phyloP scores from a whole-genome alignment of 2,329 filamentous ascomycete genomes.

The Westerdykella sp. region DNA sequence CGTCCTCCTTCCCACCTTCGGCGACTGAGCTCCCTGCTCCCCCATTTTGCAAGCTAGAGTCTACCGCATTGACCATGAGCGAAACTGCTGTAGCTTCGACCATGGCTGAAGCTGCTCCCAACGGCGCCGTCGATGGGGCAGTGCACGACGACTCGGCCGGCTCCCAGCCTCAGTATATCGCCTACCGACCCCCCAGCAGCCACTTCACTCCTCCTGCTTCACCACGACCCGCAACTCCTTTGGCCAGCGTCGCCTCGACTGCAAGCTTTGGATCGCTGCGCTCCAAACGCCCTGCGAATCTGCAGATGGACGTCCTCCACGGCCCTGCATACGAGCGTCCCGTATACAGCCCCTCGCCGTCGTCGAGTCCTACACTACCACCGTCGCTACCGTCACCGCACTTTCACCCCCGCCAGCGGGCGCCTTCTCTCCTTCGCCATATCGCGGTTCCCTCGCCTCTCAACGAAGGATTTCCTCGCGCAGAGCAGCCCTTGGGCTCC shows the following conservation, averaged over 20 bases:
- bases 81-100: conserved; percentile 18
- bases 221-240: conserved; percentile 17
- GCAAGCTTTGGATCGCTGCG: conserved; percentile 20
- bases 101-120: conserved; percentile 9
- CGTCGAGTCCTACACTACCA: conserved; percentile 27
- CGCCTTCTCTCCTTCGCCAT: conserved; percentile 37
- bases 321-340: conserved; percentile 22
- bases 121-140: conserved; percentile 5
- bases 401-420: conserved; percentile 37
- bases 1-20: conserved; percentile 16
- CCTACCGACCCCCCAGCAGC: conserved; percentile 18
- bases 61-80: conserved; percentile 18
- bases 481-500: conserved; percentile 17
- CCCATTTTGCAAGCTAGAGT: neutral
- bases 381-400: conserved; percentile 37
- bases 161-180: conserved; percentile 15
- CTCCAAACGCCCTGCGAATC: conserved; percentile 18
- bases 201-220: conserved; percentile 34
- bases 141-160: conserved; percentile 9
- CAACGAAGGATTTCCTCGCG: conserved; percentile 15
- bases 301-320: conserved; percentile 25
- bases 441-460: conserved; percentile 25
- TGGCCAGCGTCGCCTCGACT: conserved; percentile 12
- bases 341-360: conserved; percentile 24
- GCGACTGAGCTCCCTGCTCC: conserved; percentile 24